Percentiles rank a stretch among this genome's conserved stretches.
phyloP scores from a whole-genome alignment of 129 eudicot species.

The Flaveria linearis region DNA sequence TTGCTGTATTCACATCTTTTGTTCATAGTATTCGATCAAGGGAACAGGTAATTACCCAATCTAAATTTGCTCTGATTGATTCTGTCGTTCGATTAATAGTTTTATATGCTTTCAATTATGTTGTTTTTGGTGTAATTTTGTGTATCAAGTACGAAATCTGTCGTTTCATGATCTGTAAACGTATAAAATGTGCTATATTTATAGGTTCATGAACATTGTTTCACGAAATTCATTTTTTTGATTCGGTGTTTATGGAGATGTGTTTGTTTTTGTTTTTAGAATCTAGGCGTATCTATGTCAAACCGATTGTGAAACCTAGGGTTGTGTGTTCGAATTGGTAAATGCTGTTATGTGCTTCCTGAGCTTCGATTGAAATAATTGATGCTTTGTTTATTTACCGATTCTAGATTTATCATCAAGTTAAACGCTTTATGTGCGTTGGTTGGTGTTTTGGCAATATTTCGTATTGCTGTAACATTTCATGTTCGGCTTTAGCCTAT shows the following conservation, averaged over 20 bases:
- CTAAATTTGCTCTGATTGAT: background rate
- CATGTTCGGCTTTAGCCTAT: background rate
- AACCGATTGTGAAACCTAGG: conserved; percentile 26
- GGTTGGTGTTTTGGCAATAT: background rate
- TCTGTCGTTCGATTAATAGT: background rate
- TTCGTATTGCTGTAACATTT: no score
- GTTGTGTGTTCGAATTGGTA: conserved; percentile 17
- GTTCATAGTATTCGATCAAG: conserved; percentile 12
- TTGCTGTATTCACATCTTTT: background rate
- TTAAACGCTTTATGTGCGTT: background rate
- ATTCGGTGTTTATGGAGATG: conserved; percentile 5
- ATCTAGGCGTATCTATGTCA: background rate
- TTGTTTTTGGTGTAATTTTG: background rate
- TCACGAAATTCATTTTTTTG: no score
- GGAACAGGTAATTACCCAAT: conserved; percentile 22
- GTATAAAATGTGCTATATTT: background rate
- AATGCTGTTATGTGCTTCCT: background rate
- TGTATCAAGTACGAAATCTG: background rate
- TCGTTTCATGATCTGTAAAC: conserved; percentile 16
- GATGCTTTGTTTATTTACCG: background rate
- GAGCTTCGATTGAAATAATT: background rate
- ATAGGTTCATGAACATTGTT: background rate
- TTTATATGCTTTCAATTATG: background rate
- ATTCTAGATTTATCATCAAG: background rate
- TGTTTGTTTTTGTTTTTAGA: conserved; percentile 3